Evolutionary conservation across 208 protist genomes (phyloP), one percentile per base, ranked within the genome.

Genomic region (Endotrypanum monterogeii): DNA sequence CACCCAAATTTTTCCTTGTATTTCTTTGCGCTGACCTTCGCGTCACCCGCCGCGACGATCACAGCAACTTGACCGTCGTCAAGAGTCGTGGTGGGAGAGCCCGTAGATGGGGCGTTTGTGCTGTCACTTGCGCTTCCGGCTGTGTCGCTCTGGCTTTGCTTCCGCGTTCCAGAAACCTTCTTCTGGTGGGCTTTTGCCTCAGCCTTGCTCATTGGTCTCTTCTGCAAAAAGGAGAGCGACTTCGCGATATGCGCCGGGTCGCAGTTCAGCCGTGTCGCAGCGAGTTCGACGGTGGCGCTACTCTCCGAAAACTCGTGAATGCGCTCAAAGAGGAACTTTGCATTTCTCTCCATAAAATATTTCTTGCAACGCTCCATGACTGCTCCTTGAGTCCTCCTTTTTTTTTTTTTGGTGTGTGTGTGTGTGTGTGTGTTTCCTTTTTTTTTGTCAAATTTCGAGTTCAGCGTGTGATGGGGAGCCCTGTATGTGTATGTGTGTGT

Each of bases 171-270:
- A 46, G 56, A n/a, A 48, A 61, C 57, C 50, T 50, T 57, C 69
- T 73, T 71, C 73, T 85, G 76, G 12, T 55, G 63, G 4, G 65
- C 68, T 50, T 83, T 76, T 50, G 78, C 79, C n/a, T 78, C 82
- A 7, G 46, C 73, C 60, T 70, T 74, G 11, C 76, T 69, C 71
- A 80, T 82, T 12, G 78, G 54, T 60, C 80, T 80, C 39, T 75
- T 79, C 23, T 82, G 74, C 30, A 78, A 46, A 52, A 85, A 86
- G 25, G 77, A 80, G 23, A 93, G 78, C 9, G 79, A 87, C 76
- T 94, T 94, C 46, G 89, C 86, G 61, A 94, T 92, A 52, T 89
- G 80, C 0, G 71, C 74, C 5, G 85, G 79, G 25, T 65, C 56
- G 77, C 89, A 94, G 61, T 74, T 61, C 41, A 94, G 68, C 16